Percentiles rank a stretch among this genome's conserved stretches.
These are phyloP conservation scores for Cladobotryum protrusum DNA, from an alignment of 2,329 filamentous ascomycete genomes.

Conservation along the genomic window DNA sequence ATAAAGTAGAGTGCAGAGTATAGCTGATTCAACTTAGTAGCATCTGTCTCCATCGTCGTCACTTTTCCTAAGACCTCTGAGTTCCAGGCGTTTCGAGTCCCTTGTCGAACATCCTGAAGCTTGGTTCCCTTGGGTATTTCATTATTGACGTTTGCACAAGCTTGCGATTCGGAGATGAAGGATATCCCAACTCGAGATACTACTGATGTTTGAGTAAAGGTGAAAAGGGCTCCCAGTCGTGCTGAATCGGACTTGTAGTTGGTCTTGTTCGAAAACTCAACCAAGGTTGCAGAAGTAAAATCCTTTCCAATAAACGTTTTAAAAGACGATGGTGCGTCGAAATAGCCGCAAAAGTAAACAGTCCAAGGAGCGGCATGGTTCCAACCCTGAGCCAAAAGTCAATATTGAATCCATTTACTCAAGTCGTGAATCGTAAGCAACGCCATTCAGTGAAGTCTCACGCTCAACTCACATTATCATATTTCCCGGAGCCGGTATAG, in stretches of 20 bases:
- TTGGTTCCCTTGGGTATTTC: conserved; percentile 46
- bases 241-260: conserved; percentile 30
- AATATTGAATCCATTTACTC: neutral
- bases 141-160: conserved; percentile 50
- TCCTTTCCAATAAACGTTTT: conserved; percentile 38
- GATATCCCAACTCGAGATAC: conserved; percentile 60
- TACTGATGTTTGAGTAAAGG: conserved; percentile 41
- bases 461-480: conserved; percentile 47
- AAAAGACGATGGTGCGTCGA: conserved; percentile 41
- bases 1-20: conserved; percentile 67
- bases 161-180: conserved; percentile 56
- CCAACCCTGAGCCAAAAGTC: conserved; percentile 45
- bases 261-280: conserved; percentile 25
- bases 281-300: conserved; percentile 24
- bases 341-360: conserved; percentile 58
- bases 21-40: conserved; percentile 51
- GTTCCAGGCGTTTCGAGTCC: conserved; percentile 53
- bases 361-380: conserved; percentile 57
- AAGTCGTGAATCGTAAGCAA: no score
- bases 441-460: no score
- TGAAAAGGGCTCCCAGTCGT: conserved; percentile 47
- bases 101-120: conserved; percentile 38
- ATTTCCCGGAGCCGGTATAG: conserved; percentile 56
- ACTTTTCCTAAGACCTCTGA: conserved; percentile 56
- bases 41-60: conserved; percentile 50